Percentiles rank a stretch among this genome's conserved stretches.
Conservation (phyloP, 2,329 filamentous ascomycete genomes). For the Rosellinia necatrix region DNA sequence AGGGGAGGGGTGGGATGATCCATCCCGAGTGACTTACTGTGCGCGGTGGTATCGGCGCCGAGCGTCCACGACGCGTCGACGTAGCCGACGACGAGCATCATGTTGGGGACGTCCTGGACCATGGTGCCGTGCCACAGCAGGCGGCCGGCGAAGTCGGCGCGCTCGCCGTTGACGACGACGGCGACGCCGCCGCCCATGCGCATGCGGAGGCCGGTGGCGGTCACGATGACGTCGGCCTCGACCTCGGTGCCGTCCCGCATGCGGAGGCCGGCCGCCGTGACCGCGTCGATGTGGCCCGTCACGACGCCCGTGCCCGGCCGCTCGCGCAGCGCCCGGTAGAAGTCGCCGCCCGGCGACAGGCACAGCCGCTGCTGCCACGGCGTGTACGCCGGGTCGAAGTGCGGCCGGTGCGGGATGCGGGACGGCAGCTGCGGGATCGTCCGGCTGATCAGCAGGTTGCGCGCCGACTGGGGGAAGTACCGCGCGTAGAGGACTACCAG, state of each 20-base stretch:
- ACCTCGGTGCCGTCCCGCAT: conserved; percentile 51
- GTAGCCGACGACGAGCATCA: conserved; percentile 64
- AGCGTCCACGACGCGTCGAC: conserved; percentile 66
- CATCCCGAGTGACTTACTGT: conserved; percentile 29
- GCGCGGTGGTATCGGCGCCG: conserved; percentile 59
- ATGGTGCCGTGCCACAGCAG: conserved; percentile 65
- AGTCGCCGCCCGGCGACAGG: conserved; percentile 53
- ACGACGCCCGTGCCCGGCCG: conserved; percentile 43
- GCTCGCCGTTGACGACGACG: conserved; percentile 55
- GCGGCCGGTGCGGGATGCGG: conserved; percentile 53
- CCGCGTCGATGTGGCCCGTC: conserved; percentile 51
- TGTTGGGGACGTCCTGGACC: conserved; percentile 66
- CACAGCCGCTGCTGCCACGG: conserved; percentile 74
- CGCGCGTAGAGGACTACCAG: conserved; percentile 48
- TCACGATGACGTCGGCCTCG: conserved; percentile 65
- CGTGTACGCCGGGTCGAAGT: conserved; percentile 60
- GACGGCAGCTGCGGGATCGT: conserved; percentile 54
- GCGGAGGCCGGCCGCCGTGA: conserved; percentile 50
- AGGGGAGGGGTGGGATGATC: background rate
- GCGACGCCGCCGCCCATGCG: conserved; percentile 57
- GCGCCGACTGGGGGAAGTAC: conserved; percentile 51
- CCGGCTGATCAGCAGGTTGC: conserved; percentile 47
- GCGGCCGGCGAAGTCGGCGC: conserved; percentile 48
- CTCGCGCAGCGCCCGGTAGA: conserved; percentile 48
- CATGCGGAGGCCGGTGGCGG: conserved; percentile 66